Base-by-base conservation (phyloP, 1,139 yeast genomes). In the Blastobotrys malaysiensis region DNA sequence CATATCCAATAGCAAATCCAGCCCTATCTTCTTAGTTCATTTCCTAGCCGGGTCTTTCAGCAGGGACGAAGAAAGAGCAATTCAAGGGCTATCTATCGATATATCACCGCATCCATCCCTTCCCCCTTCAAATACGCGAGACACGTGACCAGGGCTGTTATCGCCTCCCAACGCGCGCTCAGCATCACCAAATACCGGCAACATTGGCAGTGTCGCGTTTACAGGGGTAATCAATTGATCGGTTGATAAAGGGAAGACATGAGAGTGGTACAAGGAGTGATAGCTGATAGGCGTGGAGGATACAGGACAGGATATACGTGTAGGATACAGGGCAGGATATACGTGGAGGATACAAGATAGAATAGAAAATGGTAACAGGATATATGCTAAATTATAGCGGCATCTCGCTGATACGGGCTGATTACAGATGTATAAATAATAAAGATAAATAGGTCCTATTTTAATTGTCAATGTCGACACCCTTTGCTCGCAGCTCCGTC, bases 401-500 rank as follows among this genome's bases (percentile, higher is more conserved):
- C 24, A 5, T 22, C 7, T 22, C 5, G 5, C 7, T 31, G 5
- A 3, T 31, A 31, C 16, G 39, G 16, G 7, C 16, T 31, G 39
- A 31, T 31, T 31, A n/a, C n/a, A 31, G 39, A 31, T 31, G n/a
- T 31, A 31, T 31, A 31, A 31, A 31, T 31, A 31, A 13, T 31
- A 5, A 3, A 31, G 39, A 31, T 43, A 43, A 43, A 43, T 43
- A 43, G 45, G 9, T 43, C 24, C 5, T 31, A 20, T 2, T 19
- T 47, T 53, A 47, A n/a, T 53, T 53, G 31, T 53, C 56, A 26
- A 53, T 74, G 53, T 75, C 77, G 56, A 84, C 77, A 20, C 87
- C 87, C 66, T 83, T 79, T 55, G 75, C 62, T 62, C 77, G 77
- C 66, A 84, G 77, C 61, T 81, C 85, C 3, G 67, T 72, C 73